Evolutionary conservation across 257 asterid species (phyloP).

Genomic region (Cinchona pubescens): DNA sequence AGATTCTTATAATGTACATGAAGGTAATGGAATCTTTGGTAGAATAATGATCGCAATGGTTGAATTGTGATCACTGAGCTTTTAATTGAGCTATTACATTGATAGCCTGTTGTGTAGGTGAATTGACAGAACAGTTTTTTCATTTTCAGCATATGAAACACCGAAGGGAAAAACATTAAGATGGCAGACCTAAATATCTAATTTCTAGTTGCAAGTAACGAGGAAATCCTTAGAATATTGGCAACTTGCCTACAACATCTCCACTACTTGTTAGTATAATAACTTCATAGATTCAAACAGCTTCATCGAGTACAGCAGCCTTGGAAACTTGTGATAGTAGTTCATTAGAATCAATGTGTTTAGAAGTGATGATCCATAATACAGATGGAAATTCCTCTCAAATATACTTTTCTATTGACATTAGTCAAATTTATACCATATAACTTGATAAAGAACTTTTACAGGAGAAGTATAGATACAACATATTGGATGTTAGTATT

Average conservation of each 20-base stretch:
- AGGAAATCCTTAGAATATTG: not conserved
- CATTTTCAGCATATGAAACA: not conserved
- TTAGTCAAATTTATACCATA: not conserved
- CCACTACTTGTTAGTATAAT: not conserved
- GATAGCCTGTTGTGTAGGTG: too few species aligned
- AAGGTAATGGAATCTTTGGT: conserved; percentile 33
- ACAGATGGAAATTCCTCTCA: not conserved
- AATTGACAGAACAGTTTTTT: not conserved
- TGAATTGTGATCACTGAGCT: not conserved
- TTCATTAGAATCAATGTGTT: too few species aligned
- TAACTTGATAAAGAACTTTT: not conserved
- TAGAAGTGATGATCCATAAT: too few species aligned
- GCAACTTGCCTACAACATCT: not conserved
- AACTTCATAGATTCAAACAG: not conserved
- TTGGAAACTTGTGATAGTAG: not conserved
- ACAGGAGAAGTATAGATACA: too few species aligned
- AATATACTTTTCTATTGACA: not conserved
- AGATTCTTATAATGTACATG: conserved; percentile 28
- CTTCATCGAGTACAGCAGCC: not conserved
- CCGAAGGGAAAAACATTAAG: not conserved
- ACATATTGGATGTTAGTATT: too few species aligned
- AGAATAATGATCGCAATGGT: not conserved
- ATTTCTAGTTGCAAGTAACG: too few species aligned
- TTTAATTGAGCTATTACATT: not conserved
- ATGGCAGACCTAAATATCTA: too few species aligned